Base-by-base conservation (phyloP, 805 yeast genomes). In the Candida stauntonica region DNA sequence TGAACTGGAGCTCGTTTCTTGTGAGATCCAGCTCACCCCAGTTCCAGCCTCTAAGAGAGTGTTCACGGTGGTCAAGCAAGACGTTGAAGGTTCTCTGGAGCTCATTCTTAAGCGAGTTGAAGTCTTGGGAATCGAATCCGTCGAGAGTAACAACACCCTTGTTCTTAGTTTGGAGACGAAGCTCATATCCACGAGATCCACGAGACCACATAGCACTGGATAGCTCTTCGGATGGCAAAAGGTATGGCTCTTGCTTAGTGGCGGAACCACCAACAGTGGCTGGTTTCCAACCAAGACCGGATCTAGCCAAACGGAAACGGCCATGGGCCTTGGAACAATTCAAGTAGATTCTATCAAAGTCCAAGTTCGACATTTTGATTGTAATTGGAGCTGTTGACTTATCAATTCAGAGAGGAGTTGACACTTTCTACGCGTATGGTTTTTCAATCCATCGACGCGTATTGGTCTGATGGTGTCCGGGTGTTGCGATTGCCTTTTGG, bases 251-350 rank as follows among this genome's bases (percentile, higher is more conserved):
- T 11, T 75, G 70, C 41, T 70, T 69, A 19, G 66, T 66, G 28
- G 72, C 65, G 17, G 72, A 62, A 28, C 70, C 67, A 12, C 72
- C 73, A 6, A 72, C 64, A 14, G 75, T 59, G 2, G 79, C 66
- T 0, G 81, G 81, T 58, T 91, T 91, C 99, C 99, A 93, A 33
- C 99, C 99, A 20, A 93, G 72, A 35, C 99, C 99, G n/a, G 94
- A 80, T 46, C 85, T 93, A 12, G 97, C 96, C 46, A 93, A 77
- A 64, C 99, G 86, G 73, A 91, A 81, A 52, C 94, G 81, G 17
- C 99, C 99, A 33, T 77, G 75, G 28, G 73, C 69, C 51, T 79
- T 79, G 38, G 95, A 85, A 61, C 85, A 95, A 62, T 93, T 89
- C 60, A 87, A 68, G 60, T 86, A 89, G 48, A 93, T 87, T 60